Percentiles rank a stretch among this genome's conserved stretches.
Evolutionary conservation across 495 filamentous ascomycete species (phyloP).

Genomic region (Podospora bellae-mahoneyi): DNA sequence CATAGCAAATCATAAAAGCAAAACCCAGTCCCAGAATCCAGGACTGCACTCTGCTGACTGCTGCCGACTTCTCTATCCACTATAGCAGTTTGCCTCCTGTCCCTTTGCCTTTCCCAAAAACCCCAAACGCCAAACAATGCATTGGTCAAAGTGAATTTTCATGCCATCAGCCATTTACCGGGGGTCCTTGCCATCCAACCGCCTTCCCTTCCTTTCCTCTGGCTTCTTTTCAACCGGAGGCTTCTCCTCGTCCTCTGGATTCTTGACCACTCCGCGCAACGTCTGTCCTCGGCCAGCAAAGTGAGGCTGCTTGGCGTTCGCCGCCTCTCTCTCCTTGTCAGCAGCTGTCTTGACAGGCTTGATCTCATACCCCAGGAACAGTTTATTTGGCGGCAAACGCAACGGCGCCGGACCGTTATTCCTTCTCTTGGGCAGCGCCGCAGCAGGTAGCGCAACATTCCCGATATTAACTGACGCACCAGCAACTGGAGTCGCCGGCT

Average conservation of each 20-base stretch:
- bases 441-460: slow-evolving; percentile 20
- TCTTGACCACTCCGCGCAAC: slow-evolving; percentile 63
- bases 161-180: neutral
- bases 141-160: neutral
- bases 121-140: slow-evolving; percentile 15
- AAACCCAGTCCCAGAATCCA: no score
- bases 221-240: slow-evolving; percentile 35
- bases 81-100: neutral
- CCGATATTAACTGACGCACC: slow-evolving; percentile 61
- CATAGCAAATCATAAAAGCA: no score
- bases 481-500: slow-evolving; percentile 74
- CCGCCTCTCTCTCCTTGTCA: slow-evolving; percentile 62
- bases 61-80: neutral
- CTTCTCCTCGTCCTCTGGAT: slow-evolving; percentile 42
- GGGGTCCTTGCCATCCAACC: slow-evolving; percentile 27
- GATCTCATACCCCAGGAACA: slow-evolving; percentile 95
- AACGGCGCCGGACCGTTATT: slow-evolving; percentile 83
- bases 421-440: slow-evolving; percentile 39
- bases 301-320: slow-evolving; percentile 61
- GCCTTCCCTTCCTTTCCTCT: slow-evolving; percentile 31
- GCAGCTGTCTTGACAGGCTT: slow-evolving; percentile 80
- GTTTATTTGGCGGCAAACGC: slow-evolving; percentile 77
- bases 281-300: slow-evolving; percentile 90
- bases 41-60: neutral
- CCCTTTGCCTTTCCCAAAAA: neutral